Evolutionary conservation across 257 asterid genomes (phyloP).

Genomic region (Jacaranda mimosifolia): DNA sequence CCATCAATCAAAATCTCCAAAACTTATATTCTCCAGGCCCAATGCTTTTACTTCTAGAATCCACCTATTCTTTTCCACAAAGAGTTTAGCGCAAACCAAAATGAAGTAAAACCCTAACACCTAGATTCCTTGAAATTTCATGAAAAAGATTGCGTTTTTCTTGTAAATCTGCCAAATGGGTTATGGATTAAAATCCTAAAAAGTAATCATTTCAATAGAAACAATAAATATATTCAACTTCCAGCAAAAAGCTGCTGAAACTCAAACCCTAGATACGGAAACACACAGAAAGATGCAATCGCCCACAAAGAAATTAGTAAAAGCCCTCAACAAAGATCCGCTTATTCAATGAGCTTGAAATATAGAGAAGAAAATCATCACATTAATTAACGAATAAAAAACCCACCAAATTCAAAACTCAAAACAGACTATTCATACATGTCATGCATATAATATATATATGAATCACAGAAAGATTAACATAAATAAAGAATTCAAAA

Average conservation of each 20-base stretch:
- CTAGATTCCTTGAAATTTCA: slow-evolving; percentile 18
- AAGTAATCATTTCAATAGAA: slow-evolving; percentile 25
- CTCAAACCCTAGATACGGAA: slow-evolving; percentile 41
- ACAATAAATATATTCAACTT: not conserved
- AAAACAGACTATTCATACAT: slow-evolving; percentile 29
- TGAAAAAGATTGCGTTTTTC: not conserved
- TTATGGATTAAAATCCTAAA: slow-evolving; percentile 37
- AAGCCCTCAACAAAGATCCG: slow-evolving; percentile 42
- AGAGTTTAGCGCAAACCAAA: slow-evolving; percentile 28
- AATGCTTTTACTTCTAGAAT: slow-evolving; percentile 21
- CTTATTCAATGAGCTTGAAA: slow-evolving; percentile 43
- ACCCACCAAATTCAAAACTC: slow-evolving; percentile 23
- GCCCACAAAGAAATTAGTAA: slow-evolving; percentile 13
- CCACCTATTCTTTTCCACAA: slow-evolving; percentile 31
- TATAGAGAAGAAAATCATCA: slow-evolving; percentile 1
- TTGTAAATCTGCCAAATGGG: slow-evolving; percentile 29
- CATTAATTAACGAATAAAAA: slow-evolving; percentile 27
- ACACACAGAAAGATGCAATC: not conserved
- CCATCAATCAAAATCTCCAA: slow-evolving; percentile 58
- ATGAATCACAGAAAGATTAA: slow-evolving; percentile 23
- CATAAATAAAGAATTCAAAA: slow-evolving; percentile 1
- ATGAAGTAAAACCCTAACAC: slow-evolving; percentile 29
- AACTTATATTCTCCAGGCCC: slow-evolving; percentile 18
- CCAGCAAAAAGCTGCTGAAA: slow-evolving; percentile 23
- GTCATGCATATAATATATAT: slow-evolving; percentile 34